Evolutionary conservation across 345 rosid species (phyloP).

Genomic region (Salix udensis): DNA sequence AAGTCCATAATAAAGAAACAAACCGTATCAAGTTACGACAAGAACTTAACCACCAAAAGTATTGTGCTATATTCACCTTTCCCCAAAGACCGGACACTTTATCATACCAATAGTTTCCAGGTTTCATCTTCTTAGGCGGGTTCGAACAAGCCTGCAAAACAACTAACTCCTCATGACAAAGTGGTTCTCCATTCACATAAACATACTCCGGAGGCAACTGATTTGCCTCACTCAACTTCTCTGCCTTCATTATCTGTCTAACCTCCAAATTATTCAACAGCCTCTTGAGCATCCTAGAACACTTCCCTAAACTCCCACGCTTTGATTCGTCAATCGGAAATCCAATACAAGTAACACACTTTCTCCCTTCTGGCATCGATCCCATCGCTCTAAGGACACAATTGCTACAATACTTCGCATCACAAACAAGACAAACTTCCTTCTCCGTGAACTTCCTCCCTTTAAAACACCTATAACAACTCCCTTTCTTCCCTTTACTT

Average conservation of each 20-base stretch:
- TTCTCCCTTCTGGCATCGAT: slow-evolving; percentile 99
- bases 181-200: slow-evolving; percentile 72
- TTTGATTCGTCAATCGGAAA: slow-evolving; percentile 75
- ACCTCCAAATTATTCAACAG: slow-evolving; percentile 88
- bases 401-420: slow-evolving; percentile 82
- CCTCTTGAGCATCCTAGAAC: slow-evolving; percentile 92
- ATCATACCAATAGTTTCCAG: slow-evolving; percentile 98
- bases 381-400: slow-evolving; percentile 99
- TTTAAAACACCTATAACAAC: slow-evolving; percentile 83
- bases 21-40: slow-evolving; percentile 4
- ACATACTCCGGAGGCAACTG: slow-evolving; percentile 89
- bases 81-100: slow-evolving; percentile 99
- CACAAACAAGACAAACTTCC: slow-evolving; percentile 94
- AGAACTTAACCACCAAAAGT: not conserved
- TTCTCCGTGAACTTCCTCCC: slow-evolving; percentile 89
- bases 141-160: slow-evolving; percentile 68
- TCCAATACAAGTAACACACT: slow-evolving; percentile 88
- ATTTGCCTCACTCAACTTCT: slow-evolving; percentile 85
- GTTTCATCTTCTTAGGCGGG: slow-evolving; percentile 92
- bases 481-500: slow-evolving; percentile 78
- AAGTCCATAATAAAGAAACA: slow-evolving; percentile 8
- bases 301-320: slow-evolving; percentile 72
- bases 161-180: slow-evolving; percentile 76
- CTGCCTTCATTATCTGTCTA: slow-evolving; percentile 87
- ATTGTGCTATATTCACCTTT: slow-evolving; percentile 55